Conservation (phyloP, 495 filamentous ascomycete species). For the Xanthoparmelia taractica region DNA sequence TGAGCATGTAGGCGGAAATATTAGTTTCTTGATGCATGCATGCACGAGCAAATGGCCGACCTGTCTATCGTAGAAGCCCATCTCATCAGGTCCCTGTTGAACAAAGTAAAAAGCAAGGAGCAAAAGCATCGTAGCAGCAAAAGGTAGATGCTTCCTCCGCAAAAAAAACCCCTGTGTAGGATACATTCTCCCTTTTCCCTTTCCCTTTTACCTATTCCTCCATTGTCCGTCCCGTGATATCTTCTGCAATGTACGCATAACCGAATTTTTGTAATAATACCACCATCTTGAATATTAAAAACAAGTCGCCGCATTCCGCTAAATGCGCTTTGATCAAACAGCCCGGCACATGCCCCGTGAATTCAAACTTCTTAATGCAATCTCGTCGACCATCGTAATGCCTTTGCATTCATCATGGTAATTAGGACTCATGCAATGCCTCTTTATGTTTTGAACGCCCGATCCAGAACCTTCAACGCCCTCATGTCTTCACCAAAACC, state of each 20-base stretch:
- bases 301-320: background rate
- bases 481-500: constrained; percentile 53
- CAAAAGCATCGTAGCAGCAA: background rate
- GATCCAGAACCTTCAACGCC: constrained; percentile 58
- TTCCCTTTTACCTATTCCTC: background rate
- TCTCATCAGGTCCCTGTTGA: background rate
- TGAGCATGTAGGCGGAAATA: background rate
- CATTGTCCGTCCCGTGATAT: background rate
- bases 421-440: background rate
- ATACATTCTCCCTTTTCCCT: background rate
- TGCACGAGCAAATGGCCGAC: background rate
- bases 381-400: background rate
- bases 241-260: constrained; percentile 14
- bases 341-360: background rate
- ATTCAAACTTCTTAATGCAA: background rate
- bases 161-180: background rate
- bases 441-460: constrained; percentile 21
- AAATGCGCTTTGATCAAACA: background rate
- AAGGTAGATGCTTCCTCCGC: background rate
- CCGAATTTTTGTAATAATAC: background rate
- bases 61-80: background rate
- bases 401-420: background rate
- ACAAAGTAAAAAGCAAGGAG: no score
- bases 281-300: background rate
- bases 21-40: background rate